These are phyloP conservation scores for Passalora sequoiae DNA, from an alignment of 2,329 filamentous ascomycete species.

Conservation along the genomic window DNA sequence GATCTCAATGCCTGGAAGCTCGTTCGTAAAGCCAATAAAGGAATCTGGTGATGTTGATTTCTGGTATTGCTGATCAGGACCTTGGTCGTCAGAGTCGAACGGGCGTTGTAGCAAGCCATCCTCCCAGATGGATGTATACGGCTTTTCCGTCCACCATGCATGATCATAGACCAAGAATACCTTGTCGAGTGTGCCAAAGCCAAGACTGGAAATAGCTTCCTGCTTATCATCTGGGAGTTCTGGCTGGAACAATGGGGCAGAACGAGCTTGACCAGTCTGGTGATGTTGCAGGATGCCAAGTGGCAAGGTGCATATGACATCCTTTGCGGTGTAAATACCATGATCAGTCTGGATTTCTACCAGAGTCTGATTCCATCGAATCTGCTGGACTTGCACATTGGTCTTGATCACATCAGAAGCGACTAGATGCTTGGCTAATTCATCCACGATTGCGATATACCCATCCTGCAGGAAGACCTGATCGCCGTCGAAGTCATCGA, in stretches of 20 bases:
- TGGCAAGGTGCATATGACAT: conserved; percentile 24
- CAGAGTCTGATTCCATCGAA: conserved; percentile 16
- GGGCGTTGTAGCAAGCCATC: conserved; percentile 14
- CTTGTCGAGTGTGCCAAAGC: conserved; percentile 26
- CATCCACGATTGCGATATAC: conserved; percentile 21
- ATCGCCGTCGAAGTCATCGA: conserved; percentile 27
- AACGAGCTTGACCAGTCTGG: not conserved
- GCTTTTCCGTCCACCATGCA: conserved; percentile 24
- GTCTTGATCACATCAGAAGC: conserved; percentile 9
- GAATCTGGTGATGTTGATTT: conserved; percentile 12
- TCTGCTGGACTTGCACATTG: conserved; percentile 12
- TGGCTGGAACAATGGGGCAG: conserved; percentile 18
- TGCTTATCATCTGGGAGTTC: conserved; percentile 15
- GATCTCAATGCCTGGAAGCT: conserved; percentile 21
- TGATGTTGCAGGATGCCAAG: conserved; percentile 22
- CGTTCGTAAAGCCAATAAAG: conserved; percentile 22
- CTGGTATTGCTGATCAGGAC: not conserved
- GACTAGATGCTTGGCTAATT: conserved; percentile 21
- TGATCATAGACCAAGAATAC: conserved; percentile 22
- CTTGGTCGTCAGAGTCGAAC: conserved; percentile 1
- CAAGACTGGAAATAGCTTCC: conserved; percentile 17
- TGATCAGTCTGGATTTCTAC: conserved; percentile 14
- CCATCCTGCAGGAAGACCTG: conserved; percentile 27
- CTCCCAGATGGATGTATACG: conserved; percentile 16
- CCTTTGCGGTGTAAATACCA: conserved; percentile 15